A percentile compares a stretch with the other conserved stretches of the same genome.
phyloP scores from a whole-genome alignment of 371 early-diverging fungal genomes.

The Nematocida sp. region DNA sequence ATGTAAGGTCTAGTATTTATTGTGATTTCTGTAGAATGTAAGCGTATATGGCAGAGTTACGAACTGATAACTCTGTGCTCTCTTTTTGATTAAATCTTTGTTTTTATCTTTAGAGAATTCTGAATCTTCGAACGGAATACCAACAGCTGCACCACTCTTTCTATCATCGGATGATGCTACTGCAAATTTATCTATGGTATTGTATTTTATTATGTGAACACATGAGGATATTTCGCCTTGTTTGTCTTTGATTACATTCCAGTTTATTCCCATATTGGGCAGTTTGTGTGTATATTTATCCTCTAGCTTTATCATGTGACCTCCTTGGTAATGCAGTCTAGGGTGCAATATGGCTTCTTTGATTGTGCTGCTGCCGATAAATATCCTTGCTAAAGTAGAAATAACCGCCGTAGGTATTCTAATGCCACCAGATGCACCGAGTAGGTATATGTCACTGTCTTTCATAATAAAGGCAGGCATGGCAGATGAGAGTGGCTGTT shows the following conservation, averaged over 20 bases:
- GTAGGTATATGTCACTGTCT: conserved; percentile 74
- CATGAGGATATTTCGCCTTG: conserved; percentile 64
- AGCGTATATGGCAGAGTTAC: too few species aligned
- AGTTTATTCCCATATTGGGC: conserved; percentile 50
- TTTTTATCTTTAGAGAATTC: background rate
- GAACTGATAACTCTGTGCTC: background rate
- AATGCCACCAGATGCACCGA: conserved; percentile 90
- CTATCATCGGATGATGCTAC: conserved; percentile 18
- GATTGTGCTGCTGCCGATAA: conserved; percentile 75
- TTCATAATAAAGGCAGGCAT: conserved; percentile 80
- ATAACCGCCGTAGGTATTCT: conserved; percentile 81
- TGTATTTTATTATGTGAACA: conserved; percentile 59
- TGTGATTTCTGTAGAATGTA: too few species aligned
- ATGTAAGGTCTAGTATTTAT: too few species aligned
- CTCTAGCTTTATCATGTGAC: conserved; percentile 73
- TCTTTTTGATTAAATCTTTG: background rate
- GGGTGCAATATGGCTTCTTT: conserved; percentile 76
- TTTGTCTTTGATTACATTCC: conserved; percentile 53
- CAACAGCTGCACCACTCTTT: background rate
- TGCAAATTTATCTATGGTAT: conserved; percentile 24
- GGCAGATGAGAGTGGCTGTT: conserved; percentile 84
- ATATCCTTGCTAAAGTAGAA: conserved; percentile 75
- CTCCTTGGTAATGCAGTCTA: conserved; percentile 85
- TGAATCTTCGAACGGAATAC: background rate
- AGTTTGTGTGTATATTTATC: conserved; percentile 18